phyloP scores from a whole-genome alignment of 495 filamentous ascomycete genomes.

The Penicillium robsamsonii region DNA sequence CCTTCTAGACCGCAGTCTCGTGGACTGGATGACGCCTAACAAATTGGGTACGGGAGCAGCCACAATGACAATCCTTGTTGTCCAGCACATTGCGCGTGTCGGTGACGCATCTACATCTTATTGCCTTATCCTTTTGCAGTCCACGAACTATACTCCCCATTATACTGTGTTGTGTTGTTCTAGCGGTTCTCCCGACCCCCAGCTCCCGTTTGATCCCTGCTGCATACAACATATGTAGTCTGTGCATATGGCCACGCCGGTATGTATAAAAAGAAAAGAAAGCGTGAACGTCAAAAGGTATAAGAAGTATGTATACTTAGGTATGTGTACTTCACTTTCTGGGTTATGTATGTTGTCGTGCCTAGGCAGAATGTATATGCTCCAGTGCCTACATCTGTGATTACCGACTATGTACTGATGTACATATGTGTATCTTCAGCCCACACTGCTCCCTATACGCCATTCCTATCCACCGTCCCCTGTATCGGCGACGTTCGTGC shows the following conservation, averaged over 20 bases:
- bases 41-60: constrained; percentile 5
- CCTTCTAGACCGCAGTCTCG: constrained; percentile 13
- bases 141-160: neutral
- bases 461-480: neutral
- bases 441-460: neutral
- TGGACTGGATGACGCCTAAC: constrained; percentile 12
- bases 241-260: neutral
- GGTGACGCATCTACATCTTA: neutral
- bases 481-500: constrained; percentile 3
- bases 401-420: neutral
- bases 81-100: neutral
- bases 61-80: constrained; percentile 4
- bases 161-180: neutral
- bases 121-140: neutral
- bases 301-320: neutral
- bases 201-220: neutral
- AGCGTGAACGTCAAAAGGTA: neutral
- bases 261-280: neutral
- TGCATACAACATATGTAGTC: neutral
- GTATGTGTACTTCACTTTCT: neutral
- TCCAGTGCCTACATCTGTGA: neutral
- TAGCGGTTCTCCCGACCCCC: neutral
- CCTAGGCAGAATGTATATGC: neutral
- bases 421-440: neutral
- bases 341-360: neutral